Conservation (phyloP, 805 yeast species). For the Starmerella cellae region DNA sequence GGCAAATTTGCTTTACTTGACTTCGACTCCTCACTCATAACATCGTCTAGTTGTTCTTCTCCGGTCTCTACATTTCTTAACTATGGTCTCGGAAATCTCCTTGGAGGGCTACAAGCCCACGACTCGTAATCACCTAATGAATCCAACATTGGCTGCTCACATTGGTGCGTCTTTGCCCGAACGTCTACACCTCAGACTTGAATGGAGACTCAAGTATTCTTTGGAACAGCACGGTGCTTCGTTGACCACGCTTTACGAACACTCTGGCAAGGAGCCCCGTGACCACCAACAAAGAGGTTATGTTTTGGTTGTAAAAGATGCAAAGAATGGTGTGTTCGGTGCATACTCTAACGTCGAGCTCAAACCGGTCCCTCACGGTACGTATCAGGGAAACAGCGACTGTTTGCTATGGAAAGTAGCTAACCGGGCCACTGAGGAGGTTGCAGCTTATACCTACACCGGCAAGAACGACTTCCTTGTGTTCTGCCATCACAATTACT, state of each 20-base stretch:
- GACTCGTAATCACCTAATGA: constrained; percentile 48
- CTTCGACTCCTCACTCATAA: background rate
- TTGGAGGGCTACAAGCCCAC: constrained; percentile 47
- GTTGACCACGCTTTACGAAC: constrained; percentile 57
- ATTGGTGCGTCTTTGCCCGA: constrained; percentile 63
- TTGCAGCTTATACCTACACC: constrained; percentile 76
- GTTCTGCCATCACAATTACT: constrained; percentile 61
- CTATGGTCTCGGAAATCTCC: constrained; percentile 8
- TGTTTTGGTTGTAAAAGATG: constrained; percentile 58
- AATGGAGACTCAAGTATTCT: constrained; percentile 72
- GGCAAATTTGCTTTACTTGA: too few relatives aligned
- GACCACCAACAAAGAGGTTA: constrained; percentile 43
- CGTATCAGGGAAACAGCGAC: constrained; percentile 88
- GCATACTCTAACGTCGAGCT: constrained; percentile 59
- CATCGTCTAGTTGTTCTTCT: background rate
- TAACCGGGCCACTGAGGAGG: constrained; percentile 19
- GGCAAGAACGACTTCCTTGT: constrained; percentile 77
- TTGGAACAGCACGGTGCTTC: constrained; percentile 89
- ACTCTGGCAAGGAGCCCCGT: constrained; percentile 35
- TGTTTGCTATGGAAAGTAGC: constrained; percentile 80
- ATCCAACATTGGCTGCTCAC: constrained; percentile 56
- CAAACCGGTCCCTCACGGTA: constrained; percentile 41
- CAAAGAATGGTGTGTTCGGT: constrained; percentile 54
- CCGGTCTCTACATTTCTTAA: background rate
- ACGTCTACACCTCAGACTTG: constrained; percentile 59